Percentiles rank a stretch among this genome's conserved stretches.
Evolutionary conservation across 371 early-diverging fungal genomes (phyloP).

Genomic region (Mucor velutinosus): DNA sequence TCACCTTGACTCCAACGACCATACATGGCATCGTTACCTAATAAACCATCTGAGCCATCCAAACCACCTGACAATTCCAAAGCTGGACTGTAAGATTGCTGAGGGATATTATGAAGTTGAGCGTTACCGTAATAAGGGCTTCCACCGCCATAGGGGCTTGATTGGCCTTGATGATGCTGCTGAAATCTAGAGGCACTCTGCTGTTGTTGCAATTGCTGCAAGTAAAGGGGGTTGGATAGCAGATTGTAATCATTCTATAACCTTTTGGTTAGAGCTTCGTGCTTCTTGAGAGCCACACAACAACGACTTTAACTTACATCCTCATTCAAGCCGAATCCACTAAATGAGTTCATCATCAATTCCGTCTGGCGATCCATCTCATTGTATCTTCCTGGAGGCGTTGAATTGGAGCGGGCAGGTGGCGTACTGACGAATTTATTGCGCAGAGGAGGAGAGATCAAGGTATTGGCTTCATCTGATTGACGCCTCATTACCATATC

Average conservation of each 20-base stretch:
- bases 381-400: constrained; percentile 44
- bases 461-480: constrained; percentile 11
- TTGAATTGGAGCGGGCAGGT: constrained; percentile 49
- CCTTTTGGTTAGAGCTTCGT: neutral
- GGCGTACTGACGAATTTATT: constrained; percentile 38
- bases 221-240: constrained; percentile 14
- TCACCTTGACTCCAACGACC: constrained; percentile 31
- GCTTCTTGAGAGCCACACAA: neutral
- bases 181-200: constrained; percentile 17
- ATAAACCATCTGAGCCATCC: constrained; percentile 13
- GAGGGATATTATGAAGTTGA: neutral
- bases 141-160: constrained; percentile 23
- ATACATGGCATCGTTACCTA: constrained; percentile 17
- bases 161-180: constrained; percentile 36
- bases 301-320: constrained; percentile 25
- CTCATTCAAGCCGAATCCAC: constrained; percentile 39
- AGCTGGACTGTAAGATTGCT: constrained; percentile 19
- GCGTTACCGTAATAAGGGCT: constrained; percentile 20
- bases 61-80: constrained; percentile 4
- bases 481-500: constrained; percentile 18
- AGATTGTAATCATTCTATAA: constrained; percentile 20
- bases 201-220: constrained; percentile 42
- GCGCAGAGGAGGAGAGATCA: constrained; percentile 36
- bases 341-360: constrained; percentile 36
- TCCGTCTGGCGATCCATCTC: constrained; percentile 33